A percentile compares a stretch with the other conserved stretches of the same genome.
phyloP scores from a whole-genome alignment of 257 asterid species.

The Fraxinus americana region DNA sequence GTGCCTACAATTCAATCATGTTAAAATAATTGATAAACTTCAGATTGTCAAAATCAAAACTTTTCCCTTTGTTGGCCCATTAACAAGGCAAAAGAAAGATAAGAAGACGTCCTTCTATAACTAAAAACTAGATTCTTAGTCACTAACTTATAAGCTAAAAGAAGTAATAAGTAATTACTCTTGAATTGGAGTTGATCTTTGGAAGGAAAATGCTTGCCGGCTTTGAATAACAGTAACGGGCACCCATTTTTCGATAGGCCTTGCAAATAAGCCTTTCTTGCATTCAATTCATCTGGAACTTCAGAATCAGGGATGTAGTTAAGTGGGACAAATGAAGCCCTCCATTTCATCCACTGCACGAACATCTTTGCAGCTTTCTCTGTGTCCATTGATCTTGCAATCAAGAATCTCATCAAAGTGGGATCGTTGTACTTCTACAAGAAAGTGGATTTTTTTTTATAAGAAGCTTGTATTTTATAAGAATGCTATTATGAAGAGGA shows the following conservation, averaged over 20 bases:
- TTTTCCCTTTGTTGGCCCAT: not conserved
- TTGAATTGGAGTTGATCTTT: slow-evolving; percentile 88
- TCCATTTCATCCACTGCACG: slow-evolving; percentile 81
- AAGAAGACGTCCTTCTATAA: not conserved
- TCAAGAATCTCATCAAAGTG: slow-evolving; percentile 79
- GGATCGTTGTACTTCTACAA: slow-evolving; percentile 57
- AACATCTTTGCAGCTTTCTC: slow-evolving; percentile 86
- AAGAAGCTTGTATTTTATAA: not conserved
- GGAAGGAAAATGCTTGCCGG: slow-evolving; percentile 50
- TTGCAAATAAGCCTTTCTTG: slow-evolving; percentile 60
- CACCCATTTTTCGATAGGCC: slow-evolving; percentile 50
- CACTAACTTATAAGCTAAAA: not conserved
- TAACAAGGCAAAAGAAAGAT: not conserved
- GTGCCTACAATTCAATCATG: not conserved
- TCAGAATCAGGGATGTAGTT: slow-evolving; percentile 59
- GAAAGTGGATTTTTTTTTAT: not conserved
- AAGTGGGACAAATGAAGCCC: slow-evolving; percentile 67
- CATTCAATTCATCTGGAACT: slow-evolving; percentile 54
- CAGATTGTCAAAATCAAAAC: slow-evolving; percentile 8
- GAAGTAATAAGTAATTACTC: slow-evolving; percentile 39
- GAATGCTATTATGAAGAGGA: not conserved
- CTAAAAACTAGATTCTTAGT: not conserved
- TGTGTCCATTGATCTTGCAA: slow-evolving; percentile 79
- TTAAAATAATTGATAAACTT: slow-evolving; percentile 14
- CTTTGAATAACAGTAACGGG: slow-evolving; percentile 55